These are phyloP conservation scores for Puccinia polysora DNA, from an alignment of 1,284 basidiomycete species.

Conservation along the genomic window DNA sequence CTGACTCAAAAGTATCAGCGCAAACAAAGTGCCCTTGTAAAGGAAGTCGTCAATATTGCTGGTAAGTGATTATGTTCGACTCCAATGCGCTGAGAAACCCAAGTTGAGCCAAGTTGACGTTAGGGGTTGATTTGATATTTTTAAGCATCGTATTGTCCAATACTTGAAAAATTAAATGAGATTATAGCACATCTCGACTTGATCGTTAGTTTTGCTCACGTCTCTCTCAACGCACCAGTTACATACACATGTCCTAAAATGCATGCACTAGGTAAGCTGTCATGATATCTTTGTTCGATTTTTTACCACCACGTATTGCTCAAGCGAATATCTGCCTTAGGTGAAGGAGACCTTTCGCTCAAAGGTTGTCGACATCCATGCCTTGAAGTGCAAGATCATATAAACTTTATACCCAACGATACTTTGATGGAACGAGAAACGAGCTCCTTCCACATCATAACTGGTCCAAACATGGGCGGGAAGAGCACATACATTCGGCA, in stretches of 20 bases:
- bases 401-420: conserved; percentile 93
- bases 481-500: conserved; percentile 62
- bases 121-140: background rate
- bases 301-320: too few species aligned
- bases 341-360: conserved; percentile 68
- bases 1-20: conserved; percentile 66
- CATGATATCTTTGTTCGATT: background rate
- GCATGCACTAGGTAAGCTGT: conserved; percentile 54
- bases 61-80: conserved; percentile 58
- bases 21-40: conserved; percentile 78
- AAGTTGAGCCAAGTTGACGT: background rate
- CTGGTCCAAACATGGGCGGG: conserved; percentile 94
- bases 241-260: conserved; percentile 80
- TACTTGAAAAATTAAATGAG: conserved; percentile 82
- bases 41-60: conserved; percentile 87
- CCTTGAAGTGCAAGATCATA: conserved; percentile 90
- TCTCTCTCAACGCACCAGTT: conserved; percentile 77
- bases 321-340: conserved; percentile 57
- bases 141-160: conserved; percentile 78
- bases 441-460: conserved; percentile 56
- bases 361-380: conserved; percentile 88
- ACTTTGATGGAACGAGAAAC: conserved; percentile 71
- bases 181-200: conserved; percentile 88
- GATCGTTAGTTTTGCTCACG: conserved; percentile 81
- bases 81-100: background rate